Conservation (phyloP, 768 basidiomycete species). For the Suillus subaureus region DNA sequence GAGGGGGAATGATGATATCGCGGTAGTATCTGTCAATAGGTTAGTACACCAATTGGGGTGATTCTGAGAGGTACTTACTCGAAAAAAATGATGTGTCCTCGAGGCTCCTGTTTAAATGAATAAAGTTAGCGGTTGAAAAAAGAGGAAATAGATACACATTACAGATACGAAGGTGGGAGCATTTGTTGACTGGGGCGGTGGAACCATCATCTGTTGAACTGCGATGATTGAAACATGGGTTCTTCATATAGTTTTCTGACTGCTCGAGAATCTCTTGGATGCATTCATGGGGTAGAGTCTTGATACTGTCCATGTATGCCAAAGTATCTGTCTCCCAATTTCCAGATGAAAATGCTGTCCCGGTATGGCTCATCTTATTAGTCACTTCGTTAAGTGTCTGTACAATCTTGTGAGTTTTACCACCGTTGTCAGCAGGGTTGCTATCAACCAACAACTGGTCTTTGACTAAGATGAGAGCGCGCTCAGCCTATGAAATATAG, state of each 20-base stretch:
- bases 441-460: not conserved
- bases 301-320: not conserved
- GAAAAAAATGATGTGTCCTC: not conserved
- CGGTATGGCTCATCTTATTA: not conserved
- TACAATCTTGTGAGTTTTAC: slow-evolving; percentile 9
- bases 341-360: not conserved
- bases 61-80: too few species aligned
- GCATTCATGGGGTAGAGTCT: not conserved
- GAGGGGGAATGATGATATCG: not conserved
- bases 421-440: not conserved
- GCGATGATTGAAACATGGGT: too few species aligned
- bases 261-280: not conserved
- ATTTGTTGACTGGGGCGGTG: not conserved
- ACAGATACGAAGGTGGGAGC: not conserved
- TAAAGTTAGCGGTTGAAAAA: not conserved
- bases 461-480: slow-evolving; percentile 7
- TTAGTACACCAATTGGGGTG: too few species aligned
- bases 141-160: not conserved
- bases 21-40: too few species aligned
- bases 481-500: slow-evolving; percentile 9
- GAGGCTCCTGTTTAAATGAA: not conserved
- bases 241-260: too few species aligned
- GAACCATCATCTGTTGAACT: not conserved
- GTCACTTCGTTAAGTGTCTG: slow-evolving; percentile 14
- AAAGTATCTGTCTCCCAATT: not conserved